Evolutionary conservation across 129 eudicot genomes (phyloP).

Genomic region (Silybum marianum): DNA sequence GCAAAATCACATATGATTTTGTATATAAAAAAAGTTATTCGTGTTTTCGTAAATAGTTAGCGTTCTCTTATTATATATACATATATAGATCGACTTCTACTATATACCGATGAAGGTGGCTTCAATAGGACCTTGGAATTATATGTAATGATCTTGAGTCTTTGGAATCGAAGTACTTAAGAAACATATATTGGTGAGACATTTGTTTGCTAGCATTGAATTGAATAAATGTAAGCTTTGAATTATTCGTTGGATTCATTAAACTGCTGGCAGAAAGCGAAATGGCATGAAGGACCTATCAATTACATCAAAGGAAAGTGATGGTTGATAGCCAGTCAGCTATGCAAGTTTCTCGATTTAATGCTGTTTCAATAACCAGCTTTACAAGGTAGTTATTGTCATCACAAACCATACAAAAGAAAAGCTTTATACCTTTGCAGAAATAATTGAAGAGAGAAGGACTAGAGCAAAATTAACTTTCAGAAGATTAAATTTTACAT

Average conservation of each 20-base stretch:
- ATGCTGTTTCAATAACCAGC: constrained; percentile 54
- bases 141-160: constrained; percentile 15
- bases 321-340: constrained; percentile 42
- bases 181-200: constrained; percentile 29
- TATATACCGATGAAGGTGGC: constrained; percentile 6
- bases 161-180: constrained; percentile 18
- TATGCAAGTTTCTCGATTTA: constrained; percentile 33
- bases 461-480: background rate
- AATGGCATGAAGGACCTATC: constrained; percentile 46
- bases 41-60: too few species aligned
- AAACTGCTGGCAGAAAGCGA: constrained; percentile 57
- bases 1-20: too few species aligned
- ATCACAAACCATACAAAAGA: constrained; percentile 25
- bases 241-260: constrained; percentile 43
- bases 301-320: constrained; percentile 52
- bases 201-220: constrained; percentile 36
- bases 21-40: too few species aligned
- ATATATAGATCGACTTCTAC: too few species aligned
- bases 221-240: constrained; percentile 39
- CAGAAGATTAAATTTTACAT: background rate
- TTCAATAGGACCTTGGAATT: constrained; percentile 8
- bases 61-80: too few species aligned
- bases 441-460: constrained; percentile 45
- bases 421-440: constrained; percentile 30
- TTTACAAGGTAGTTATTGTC: constrained; percentile 46